Evolutionary conservation across 2,329 filamentous ascomycete species (phyloP).

Genomic region (Aspergillus sp.): DNA sequence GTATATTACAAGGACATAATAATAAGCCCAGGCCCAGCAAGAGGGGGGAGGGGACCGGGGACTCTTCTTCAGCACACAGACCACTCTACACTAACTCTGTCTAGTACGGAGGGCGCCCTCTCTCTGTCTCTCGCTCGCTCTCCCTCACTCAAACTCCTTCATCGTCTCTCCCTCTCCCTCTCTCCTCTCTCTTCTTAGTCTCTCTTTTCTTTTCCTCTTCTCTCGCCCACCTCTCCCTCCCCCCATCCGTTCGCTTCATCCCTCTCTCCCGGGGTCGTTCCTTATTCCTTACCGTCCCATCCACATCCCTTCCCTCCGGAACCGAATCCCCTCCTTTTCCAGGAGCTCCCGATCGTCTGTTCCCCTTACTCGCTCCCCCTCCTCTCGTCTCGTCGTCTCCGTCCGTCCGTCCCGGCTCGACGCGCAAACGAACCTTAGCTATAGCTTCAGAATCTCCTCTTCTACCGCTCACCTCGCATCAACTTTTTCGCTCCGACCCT

Average conservation of each 20-base stretch:
- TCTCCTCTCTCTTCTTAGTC: neutral
- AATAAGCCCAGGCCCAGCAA: too few species aligned
- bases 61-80: too few species aligned
- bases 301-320: slow-evolving; percentile 9
- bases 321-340: neutral
- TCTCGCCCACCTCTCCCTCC: neutral
- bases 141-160: neutral
- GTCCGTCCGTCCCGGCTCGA: slow-evolving; percentile 19
- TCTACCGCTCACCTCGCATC: neutral
- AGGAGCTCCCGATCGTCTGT: neutral
- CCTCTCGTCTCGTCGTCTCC: slow-evolving; percentile 53
- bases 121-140: neutral
- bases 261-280: neutral
- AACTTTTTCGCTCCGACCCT: neutral
- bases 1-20: too few species aligned
- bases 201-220: neutral
- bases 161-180: neutral
- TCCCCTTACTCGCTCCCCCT: slow-evolving; percentile 30
- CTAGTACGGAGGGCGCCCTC: too few species aligned
- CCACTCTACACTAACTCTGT: too few species aligned
- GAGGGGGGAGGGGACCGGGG: too few species aligned
- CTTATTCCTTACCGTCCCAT: neutral
- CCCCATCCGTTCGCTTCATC: neutral
- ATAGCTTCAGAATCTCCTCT: neutral
- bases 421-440: neutral